Base-by-base conservation (phyloP, 2,329 filamentous ascomycete species). In the Fusarium musae region DNA sequence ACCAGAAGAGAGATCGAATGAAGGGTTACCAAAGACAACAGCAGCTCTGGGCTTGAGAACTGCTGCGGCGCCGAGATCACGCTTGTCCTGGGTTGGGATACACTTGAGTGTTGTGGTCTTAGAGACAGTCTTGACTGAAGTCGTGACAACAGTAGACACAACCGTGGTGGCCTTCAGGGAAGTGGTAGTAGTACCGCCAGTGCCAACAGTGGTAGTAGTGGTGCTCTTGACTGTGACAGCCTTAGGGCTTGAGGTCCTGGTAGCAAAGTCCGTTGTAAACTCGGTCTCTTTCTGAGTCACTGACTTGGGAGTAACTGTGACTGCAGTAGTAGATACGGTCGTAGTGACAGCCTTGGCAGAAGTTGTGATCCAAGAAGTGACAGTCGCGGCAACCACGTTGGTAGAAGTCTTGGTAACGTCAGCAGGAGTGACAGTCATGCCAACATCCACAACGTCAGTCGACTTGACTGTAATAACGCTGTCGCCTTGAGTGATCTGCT, bases 351-450 rank as follows among this genome's bases (percentile, higher is more conserved):
- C 63, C 59, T 77, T 75, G 52, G 63, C 58, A 13, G 47, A 59
- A 9, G 59, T 69, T 40, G 67, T 73, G 10, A 63, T 46, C 67
- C 67, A 74, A 21, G 72, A 74, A 28, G 63, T 72, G 37, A 71
- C 53, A n/a, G 72, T 74, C 1, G 57, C 59, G 4, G 64, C 77
- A 50, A 52, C 46, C 3, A 75, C 62, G 32, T 72, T 36, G 9
- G 70, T 75, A 21, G 70, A 64, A 4, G 71, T 78, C 60, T 71
- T 59, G 16, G 76, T 78, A 40, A 78, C 73, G 2, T 75, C 68
- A 30, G 64, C 69, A 1, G 80, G 80, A 3, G 81, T 82, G 50
- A 81, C 59, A 5, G 81, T 83, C 3, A 72, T 75, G 10, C 79
- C 80, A 32, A 80, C 77, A 52, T 81, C 77, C 28, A 80, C 70